phyloP scores from a whole-genome alignment of 768 basidiomycete species.

The Pholiota microspora region DNA sequence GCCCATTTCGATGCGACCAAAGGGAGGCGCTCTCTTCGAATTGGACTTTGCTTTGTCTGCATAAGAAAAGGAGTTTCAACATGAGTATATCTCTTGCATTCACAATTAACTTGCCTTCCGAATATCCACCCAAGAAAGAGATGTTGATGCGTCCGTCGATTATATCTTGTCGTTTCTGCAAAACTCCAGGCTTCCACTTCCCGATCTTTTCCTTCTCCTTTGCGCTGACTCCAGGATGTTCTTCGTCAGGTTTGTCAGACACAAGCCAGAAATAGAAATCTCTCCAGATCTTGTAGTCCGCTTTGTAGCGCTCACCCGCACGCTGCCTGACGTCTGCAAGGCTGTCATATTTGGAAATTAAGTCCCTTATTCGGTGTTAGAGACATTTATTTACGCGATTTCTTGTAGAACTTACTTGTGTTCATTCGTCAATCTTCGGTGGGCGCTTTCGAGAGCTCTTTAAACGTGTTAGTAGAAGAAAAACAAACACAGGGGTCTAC shows the following conservation, averaged over 20 bases:
- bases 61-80: too few relatives aligned
- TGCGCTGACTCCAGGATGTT: constrained; percentile 22
- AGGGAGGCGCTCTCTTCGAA: constrained; percentile 17
- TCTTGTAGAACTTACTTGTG: neutral
- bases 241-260: constrained; percentile 23
- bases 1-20: constrained; percentile 19
- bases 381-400: neutral
- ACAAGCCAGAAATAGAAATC: constrained; percentile 43
- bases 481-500: neutral
- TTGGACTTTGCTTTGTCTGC: neutral
- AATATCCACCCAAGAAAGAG: constrained; percentile 7
- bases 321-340: constrained; percentile 42
- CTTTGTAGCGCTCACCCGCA: constrained; percentile 44
- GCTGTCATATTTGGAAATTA: constrained; percentile 43
- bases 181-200: constrained; percentile 25
- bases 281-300: constrained; percentile 54
- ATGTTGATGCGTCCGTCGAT: neutral
- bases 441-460: neutral
- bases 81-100: neutral
- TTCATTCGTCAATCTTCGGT: neutral
- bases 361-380: constrained; percentile 14
- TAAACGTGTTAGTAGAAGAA: neutral
- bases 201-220: constrained; percentile 24
- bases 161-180: constrained; percentile 12
- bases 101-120: neutral